phyloP scores from a whole-genome alignment of 495 filamentous ascomycete species.

The Xylaria grammica region DNA sequence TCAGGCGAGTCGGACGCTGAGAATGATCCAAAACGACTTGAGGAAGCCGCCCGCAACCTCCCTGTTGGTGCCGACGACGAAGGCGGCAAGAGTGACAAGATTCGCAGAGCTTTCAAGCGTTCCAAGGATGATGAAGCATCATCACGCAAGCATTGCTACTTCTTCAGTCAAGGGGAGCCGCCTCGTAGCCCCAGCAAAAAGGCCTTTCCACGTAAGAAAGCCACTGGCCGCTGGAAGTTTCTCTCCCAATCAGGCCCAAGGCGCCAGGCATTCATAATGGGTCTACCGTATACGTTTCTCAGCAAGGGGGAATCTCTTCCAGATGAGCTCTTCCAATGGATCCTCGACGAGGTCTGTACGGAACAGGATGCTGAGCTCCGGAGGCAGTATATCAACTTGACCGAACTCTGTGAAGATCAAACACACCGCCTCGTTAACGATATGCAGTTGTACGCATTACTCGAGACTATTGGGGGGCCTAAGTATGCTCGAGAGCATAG shows the following conservation, averaged over 20 bases:
- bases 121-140: constrained; percentile 68
- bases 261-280: constrained; percentile 70
- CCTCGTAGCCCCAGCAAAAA: constrained; percentile 23
- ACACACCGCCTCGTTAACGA: constrained; percentile 45
- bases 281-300: constrained; percentile 66
- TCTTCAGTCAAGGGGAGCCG: constrained; percentile 57
- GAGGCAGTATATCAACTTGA: constrained; percentile 64
- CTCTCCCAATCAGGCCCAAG: constrained; percentile 57
- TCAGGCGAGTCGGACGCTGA: constrained; percentile 25
- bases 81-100: constrained; percentile 58
- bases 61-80: constrained; percentile 59
- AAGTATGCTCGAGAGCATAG: constrained; percentile 33
- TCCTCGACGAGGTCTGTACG: constrained; percentile 68
- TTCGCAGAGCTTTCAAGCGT: constrained; percentile 73
- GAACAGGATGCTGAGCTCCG: constrained; percentile 67
- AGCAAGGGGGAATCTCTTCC: constrained; percentile 59
- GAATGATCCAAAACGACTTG: constrained; percentile 30
- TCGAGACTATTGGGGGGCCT: constrained; percentile 46
- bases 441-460: constrained; percentile 42
- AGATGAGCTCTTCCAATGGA: constrained; percentile 75
- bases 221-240: constrained; percentile 43
- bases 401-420: constrained; percentile 43
- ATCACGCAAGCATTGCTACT: constrained; percentile 66
- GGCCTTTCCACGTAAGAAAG: constrained; percentile 39
- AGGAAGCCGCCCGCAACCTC: constrained; percentile 47